These are phyloP conservation scores for Ustilago lituana DNA, from an alignment of 1,284 basidiomycete genomes.

Conservation along the genomic window DNA sequence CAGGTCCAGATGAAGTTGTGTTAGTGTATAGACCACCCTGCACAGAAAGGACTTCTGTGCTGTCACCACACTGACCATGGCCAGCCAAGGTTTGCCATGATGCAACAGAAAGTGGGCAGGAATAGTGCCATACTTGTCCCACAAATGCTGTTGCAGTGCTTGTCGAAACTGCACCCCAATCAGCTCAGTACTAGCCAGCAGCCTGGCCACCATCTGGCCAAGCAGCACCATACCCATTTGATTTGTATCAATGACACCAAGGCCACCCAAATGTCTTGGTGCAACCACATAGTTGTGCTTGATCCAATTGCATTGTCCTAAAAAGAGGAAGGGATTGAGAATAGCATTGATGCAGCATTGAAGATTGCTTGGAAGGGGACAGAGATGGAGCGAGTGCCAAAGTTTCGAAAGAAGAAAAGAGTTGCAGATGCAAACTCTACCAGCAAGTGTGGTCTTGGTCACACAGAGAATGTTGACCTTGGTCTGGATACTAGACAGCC, in stretches of 20 bases:
- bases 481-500: too few species aligned
- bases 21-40: conserved; percentile 5
- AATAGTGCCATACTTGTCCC: background rate
- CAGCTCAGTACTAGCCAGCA: background rate
- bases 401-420: too few species aligned
- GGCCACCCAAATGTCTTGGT: conserved; percentile 1
- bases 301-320: conserved; percentile 1
- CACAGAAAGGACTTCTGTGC: conserved; percentile 6
- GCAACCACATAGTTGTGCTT: background rate
- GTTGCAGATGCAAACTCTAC: too few species aligned
- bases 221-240: background rate
- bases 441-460: too few species aligned
- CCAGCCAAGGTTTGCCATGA: background rate
- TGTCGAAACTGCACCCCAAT: conserved; percentile 6
- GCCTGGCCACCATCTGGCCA: conserved; percentile 1
- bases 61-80: background rate
- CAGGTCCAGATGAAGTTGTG: background rate
- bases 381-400: too few species aligned
- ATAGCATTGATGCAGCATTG: background rate
- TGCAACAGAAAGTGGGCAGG: conserved; percentile 4
- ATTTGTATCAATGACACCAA: conserved; percentile 2
- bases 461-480: too few species aligned
- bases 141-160: conserved; percentile 2
- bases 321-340: background rate
- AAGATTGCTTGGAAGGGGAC: too few species aligned